Conservation (phyloP, 768 basidiomycete species). For the Mycena alexandri region DNA sequence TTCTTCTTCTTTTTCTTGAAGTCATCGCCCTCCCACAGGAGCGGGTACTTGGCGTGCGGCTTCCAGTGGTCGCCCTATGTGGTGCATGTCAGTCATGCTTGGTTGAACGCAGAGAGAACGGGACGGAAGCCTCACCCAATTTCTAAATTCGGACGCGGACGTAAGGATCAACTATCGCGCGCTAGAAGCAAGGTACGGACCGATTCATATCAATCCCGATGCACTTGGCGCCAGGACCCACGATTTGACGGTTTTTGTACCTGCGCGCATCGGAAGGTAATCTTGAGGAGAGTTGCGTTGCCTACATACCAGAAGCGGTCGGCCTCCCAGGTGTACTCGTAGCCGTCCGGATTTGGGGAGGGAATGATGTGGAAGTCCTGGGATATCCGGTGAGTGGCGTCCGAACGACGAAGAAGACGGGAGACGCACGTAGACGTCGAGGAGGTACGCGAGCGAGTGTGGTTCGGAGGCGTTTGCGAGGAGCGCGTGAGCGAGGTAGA, state of each 20-base stretch:
- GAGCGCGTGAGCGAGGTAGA: conserved; percentile 82
- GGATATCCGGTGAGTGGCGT: conserved; percentile 13
- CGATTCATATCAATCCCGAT: conserved; percentile 85
- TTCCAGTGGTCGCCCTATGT: conserved; percentile 82
- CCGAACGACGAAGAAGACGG: background rate
- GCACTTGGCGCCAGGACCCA: conserved; percentile 64
- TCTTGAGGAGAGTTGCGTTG: background rate
- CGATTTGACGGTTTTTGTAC: conserved; percentile 79
- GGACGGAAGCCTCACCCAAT: conserved; percentile 61
- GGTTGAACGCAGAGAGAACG: background rate
- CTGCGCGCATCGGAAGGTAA: conserved; percentile 41
- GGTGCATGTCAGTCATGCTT: conserved; percentile 10
- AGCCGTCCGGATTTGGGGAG: conserved; percentile 78
- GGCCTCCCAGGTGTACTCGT: conserved; percentile 77
- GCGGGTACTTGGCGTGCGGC: conserved; percentile 43
- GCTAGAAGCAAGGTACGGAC: conserved; percentile 45
- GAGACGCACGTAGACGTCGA: conserved; percentile 64
- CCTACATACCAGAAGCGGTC: conserved; percentile 72
- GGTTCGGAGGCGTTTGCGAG: conserved; percentile 62
- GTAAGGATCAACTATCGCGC: conserved; percentile 1
- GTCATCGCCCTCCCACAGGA: conserved; percentile 32
- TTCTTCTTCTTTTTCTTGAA: conserved; percentile 40
- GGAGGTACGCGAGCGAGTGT: conserved; percentile 61
- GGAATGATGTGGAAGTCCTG: conserved; percentile 77
- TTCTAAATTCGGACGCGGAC: conserved; percentile 52